phyloP scores from a whole-genome alignment of 495 filamentous ascomycete species.

The Aspergillus biplanus region DNA sequence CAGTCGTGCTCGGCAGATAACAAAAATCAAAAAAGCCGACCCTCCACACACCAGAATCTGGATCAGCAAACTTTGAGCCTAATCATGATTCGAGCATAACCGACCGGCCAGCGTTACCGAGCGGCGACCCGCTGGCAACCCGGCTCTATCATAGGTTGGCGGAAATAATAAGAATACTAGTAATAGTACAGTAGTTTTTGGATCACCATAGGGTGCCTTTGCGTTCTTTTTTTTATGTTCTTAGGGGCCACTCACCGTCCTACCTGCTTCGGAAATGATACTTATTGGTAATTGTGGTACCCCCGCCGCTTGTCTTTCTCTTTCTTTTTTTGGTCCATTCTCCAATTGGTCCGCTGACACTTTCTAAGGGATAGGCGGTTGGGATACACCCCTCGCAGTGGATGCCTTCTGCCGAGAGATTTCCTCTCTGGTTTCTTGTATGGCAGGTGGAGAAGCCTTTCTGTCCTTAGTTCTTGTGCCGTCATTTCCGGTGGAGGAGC shows the following conservation, averaged over 20 bases:
- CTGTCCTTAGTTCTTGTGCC: constrained; percentile 10
- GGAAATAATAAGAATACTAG: not conserved
- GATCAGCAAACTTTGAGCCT: not conserved
- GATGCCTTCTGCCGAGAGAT: not conserved
- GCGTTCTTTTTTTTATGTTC: not conserved
- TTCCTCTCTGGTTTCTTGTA: not conserved
- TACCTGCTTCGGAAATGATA: not conserved
- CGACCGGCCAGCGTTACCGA: constrained; percentile 2
- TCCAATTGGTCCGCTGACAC: not conserved
- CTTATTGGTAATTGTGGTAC: not conserved
- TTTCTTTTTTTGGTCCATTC: not conserved
- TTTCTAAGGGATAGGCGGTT: not conserved
- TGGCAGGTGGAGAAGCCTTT: constrained; percentile 1
- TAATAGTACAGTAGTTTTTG: no score
- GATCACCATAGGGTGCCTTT: not conserved
- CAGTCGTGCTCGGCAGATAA: not conserved
- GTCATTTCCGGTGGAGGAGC: constrained; percentile 13
- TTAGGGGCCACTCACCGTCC: not conserved
- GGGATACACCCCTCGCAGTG: not conserved
- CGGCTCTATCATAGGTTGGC: not conserved
- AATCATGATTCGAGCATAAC: constrained; percentile 6
- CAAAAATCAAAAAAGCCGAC: not conserved
- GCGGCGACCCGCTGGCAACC: not conserved
- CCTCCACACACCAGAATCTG: not conserved
- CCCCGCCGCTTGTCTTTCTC: not conserved